Evolutionary conservation across 2,329 filamentous ascomycete genomes (phyloP), one percentile per base, ranked within the genome.

Genomic region (Xylariaceae sp.): DNA sequence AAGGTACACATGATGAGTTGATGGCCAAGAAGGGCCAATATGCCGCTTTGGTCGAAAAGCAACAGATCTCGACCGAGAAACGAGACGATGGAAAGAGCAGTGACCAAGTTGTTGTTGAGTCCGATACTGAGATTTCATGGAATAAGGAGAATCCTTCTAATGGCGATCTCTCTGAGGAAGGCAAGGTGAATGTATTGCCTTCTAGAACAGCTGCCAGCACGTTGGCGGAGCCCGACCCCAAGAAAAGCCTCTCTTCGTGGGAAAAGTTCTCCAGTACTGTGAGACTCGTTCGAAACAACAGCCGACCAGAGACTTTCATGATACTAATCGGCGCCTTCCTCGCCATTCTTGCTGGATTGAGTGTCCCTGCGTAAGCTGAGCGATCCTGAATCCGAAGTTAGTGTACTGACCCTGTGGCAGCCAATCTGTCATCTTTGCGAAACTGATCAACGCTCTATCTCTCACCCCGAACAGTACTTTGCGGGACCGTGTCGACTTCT

Each of bases 41-140:
- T 58, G 75, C 75, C 31, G 75, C 74, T 1, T 75, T 90, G 6
- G 86, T 89, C 1, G 69, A 76, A 47, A 80, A 79, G 2, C 81
- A 85, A 54, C 69, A 75, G 32, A 66, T 82, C 22, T 27, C 22
- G 22, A 27, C 22, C 7, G 22, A 27, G 22, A 27, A 27, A 27
- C 22, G 22, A 27, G 22, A 27, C 4, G 22, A 27, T 5, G 22
- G 7, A 27, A 27, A 27, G 4, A 27, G 22, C 22, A 27, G 22
- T 27, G 22, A 27, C 7, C 22, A 4, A 27, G 22, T 27, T 7
- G 22, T 4, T 27, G 22, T 27, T 27, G 22, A 27, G 22, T 27
- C 22, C 22, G 22, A 7, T 27, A 27, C 22, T 27, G 4, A 27
- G 22, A 27, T 7, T 5, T 27, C 22, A 27, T 27, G 22, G 22